Evolutionary conservation across 2,329 filamentous ascomycete species (phyloP).

Genomic region (Microdochium trichocladiopsis): DNA sequence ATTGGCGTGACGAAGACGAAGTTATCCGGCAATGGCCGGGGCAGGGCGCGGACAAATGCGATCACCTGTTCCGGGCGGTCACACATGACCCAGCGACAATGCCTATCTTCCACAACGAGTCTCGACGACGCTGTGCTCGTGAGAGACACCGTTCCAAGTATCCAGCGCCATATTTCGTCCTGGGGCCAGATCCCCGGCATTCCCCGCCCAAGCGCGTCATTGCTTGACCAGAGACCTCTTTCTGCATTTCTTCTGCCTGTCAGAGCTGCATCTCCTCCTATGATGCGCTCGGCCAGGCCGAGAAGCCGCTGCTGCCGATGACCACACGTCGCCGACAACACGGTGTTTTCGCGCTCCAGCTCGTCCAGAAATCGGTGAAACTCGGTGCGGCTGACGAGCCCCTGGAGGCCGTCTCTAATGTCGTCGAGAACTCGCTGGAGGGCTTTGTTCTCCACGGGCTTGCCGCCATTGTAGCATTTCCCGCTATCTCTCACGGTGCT

Average conservation of each 20-base stretch:
- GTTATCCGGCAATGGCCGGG: neutral
- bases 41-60: neutral
- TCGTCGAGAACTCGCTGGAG: neutral
- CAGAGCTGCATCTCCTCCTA: too few species aligned
- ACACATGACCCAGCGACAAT: neutral
- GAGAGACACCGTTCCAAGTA: neutral
- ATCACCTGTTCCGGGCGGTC: neutral
- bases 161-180: neutral
- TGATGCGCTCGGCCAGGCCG: neutral
- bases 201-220: too few species aligned
- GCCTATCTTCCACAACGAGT: neutral
- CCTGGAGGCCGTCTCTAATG: neutral
- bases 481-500: too few species aligned
- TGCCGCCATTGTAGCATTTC: too few species aligned
- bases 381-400: neutral
- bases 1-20: neutral
- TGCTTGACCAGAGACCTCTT: too few species aligned
- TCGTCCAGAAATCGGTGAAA: neutral
- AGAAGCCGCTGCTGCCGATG: neutral
- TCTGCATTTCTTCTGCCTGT: too few species aligned
- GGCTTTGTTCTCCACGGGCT: neutral
- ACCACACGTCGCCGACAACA: neutral
- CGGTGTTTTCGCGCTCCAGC: neutral
- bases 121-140: neutral
- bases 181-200: too few species aligned